Conservation (phyloP, 1,139 yeast species). For the Magnusiomyces sp. region DNA sequence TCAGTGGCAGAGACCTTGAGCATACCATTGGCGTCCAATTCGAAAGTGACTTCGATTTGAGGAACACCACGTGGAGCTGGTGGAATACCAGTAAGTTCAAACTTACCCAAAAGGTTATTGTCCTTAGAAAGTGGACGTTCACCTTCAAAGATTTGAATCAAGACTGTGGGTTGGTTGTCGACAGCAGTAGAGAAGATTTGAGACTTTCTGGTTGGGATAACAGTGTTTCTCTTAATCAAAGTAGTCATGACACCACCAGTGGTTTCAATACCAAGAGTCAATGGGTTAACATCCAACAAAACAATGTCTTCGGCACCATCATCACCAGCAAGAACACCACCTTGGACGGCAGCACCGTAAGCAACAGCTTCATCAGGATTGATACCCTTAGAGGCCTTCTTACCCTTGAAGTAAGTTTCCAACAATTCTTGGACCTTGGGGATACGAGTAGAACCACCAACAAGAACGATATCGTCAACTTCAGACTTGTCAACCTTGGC, state of each 20-base stretch:
- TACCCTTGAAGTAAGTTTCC: slow-evolving; percentile 81
- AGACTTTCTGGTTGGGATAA: slow-evolving; percentile 94
- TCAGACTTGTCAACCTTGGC: slow-evolving; percentile 76
- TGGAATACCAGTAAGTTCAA: slow-evolving; percentile 91
- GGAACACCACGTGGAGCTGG: slow-evolving; percentile 99
- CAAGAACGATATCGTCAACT: slow-evolving; percentile 85
- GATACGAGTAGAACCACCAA: slow-evolving; percentile 97
- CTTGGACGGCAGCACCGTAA: slow-evolving; percentile 96
- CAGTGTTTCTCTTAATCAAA: slow-evolving; percentile 92
- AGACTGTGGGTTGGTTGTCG: slow-evolving; percentile 94
- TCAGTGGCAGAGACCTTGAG: slow-evolving; percentile 89
- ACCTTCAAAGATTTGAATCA: slow-evolving; percentile 95
- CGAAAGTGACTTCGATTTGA: slow-evolving; percentile 92
- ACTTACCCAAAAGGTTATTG: slow-evolving; percentile 91
- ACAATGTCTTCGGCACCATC: slow-evolving; percentile 75
- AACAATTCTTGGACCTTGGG: slow-evolving; percentile 92
- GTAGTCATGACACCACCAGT: slow-evolving; percentile 98
- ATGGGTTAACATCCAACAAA: slow-evolving; percentile 86
- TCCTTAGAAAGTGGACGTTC: slow-evolving; percentile 95
- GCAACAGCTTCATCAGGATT: slow-evolving; percentile 98
- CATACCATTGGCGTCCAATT: slow-evolving; percentile 91
- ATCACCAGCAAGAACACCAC: slow-evolving; percentile 90
- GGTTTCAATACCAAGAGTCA: slow-evolving; percentile 93
- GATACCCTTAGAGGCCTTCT: slow-evolving; percentile 91
- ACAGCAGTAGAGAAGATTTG: slow-evolving; percentile 96